A percentile compares a stretch with the other conserved stretches of the same genome.
phyloP scores from a whole-genome alignment of 2,329 filamentous ascomycete genomes.

The Falciphora oryzae region DNA sequence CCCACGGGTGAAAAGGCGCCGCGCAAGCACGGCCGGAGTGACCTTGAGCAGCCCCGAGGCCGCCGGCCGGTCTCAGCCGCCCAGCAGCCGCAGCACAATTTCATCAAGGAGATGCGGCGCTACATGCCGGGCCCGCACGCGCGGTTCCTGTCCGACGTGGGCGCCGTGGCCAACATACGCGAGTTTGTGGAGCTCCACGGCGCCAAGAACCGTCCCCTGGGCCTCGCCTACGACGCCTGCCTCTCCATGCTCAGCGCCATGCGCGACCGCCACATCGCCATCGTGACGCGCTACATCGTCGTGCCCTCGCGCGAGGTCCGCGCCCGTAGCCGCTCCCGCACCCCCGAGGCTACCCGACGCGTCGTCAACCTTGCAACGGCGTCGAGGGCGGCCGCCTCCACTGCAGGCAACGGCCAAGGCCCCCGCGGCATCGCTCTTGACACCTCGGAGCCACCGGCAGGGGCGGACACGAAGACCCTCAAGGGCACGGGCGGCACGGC shows the following conservation, averaged over 20 bases:
- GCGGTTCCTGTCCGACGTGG: conserved; percentile 78
- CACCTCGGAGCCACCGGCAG: conserved; percentile 13
- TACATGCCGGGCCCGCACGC: conserved; percentile 97
- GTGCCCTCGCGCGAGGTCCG: conserved; percentile 74
- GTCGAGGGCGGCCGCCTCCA: conserved; percentile 24
- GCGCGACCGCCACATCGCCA: conserved; percentile 91
- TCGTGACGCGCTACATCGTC: conserved; percentile 94
- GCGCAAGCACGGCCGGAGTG: neutral
- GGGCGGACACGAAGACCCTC: conserved; percentile 50
- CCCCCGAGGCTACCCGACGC: conserved; percentile 43
- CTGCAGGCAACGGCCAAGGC: conserved; percentile 12
- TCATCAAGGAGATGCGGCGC: conserved; percentile 91
- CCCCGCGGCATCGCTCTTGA: conserved; percentile 23
- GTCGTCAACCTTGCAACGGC: conserved; percentile 58
- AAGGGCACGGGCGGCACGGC: conserved; percentile 91
- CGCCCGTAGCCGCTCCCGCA: conserved; percentile 55
- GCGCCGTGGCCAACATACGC: conserved; percentile 77
- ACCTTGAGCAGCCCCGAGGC: neutral
- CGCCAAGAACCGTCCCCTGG: conserved; percentile 57
- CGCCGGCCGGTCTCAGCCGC: conserved; percentile 16
- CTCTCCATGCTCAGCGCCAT: conserved; percentile 64
- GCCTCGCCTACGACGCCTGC: conserved; percentile 84
- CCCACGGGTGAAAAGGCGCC: conserved; percentile 70
- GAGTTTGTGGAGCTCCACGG: conserved; percentile 64
- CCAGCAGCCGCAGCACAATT: conserved; percentile 63